Evolutionary conservation across 495 filamentous ascomycete species (phyloP).

Genomic region (Alectoria sarmentosa): DNA sequence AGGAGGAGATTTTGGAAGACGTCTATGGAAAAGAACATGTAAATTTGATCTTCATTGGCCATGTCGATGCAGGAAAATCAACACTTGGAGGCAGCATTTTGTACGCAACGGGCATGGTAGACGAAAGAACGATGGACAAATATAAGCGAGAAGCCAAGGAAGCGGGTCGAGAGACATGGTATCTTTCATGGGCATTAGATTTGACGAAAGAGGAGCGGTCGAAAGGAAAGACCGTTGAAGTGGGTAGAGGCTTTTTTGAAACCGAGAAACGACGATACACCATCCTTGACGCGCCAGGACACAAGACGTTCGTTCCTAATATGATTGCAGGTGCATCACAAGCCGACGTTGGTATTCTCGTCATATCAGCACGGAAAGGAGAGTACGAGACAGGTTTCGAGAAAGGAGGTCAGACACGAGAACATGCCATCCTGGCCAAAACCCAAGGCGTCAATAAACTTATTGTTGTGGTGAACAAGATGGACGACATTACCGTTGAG

Average conservation of each 20-base stretch:
- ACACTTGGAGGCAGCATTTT: conserved; percentile 90
- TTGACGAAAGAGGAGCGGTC: conserved; percentile 90
- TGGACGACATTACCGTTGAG: conserved; percentile 94
- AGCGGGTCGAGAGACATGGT: conserved; percentile 95
- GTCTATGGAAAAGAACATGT: conserved; percentile 99
- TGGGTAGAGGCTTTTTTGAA: conserved; percentile 94
- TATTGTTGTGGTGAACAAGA: conserved; percentile 92
- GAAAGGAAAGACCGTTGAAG: conserved; percentile 98
- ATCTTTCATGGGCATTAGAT: conserved; percentile 95
- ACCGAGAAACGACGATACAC: conserved; percentile 82
- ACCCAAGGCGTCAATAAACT: conserved; percentile 98
- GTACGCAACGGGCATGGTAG: conserved; percentile 95
- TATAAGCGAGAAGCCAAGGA: conserved; percentile 96
- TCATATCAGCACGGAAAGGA: conserved; percentile 95
- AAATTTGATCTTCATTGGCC: conserved; percentile 96
- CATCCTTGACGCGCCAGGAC: conserved; percentile 91
- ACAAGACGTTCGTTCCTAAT: conserved; percentile 92
- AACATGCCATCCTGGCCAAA: conserved; percentile 94
- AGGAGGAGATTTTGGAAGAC: conserved; percentile 84
- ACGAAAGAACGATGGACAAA: conserved; percentile 96
- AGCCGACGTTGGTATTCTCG: conserved; percentile 90
- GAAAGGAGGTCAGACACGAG: conserved; percentile 93
- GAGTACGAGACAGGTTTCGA: conserved; percentile 99
- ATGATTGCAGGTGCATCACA: conserved; percentile 98
- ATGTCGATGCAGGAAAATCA: conserved; percentile 96